Base-by-base conservation (phyloP, 1,139 yeast species). In the Pichia sp. region DNA sequence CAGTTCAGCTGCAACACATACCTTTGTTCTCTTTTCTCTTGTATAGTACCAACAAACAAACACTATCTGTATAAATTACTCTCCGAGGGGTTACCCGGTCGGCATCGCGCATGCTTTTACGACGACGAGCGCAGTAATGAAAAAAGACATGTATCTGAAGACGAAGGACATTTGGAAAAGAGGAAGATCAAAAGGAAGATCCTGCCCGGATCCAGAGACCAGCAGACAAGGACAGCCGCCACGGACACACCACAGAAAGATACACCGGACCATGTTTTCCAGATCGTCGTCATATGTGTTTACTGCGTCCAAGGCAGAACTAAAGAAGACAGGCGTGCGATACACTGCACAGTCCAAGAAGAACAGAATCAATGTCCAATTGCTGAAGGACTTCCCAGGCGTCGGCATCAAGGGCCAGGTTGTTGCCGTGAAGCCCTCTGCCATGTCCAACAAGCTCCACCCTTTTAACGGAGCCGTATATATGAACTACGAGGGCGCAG, bases 361-460 rank as follows among this genome's bases (percentile, higher is more conserved):
- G 62, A 66, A 80, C 61, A 79, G 80, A 65, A 79, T 85, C 38
- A 72, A 77, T 38, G 90, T 90, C 8, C 97, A 90, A 71, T 75
- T 90, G 38, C 75, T 89, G 59, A 78, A 76, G 64, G 88, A 87
- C 64, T 78, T 84, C 65, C 80, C 82, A 42, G 78, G 77, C 10
- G 70, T 82, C 56, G 90, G 89, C n/a, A 74, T 71, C 45, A 68
- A 69, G 50, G 97, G 97, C 32, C 87, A 90, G 72, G 76, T 90
- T 47, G 78, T 87, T 30, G 73, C 79, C 44, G 97, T 90, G n/a
- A 78, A 82, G 58, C 89, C 96, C 38, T 88, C 93, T 16, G 76
- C 81, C 57, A 90, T 90, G 97, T 80, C 93, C 68, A 88, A 87
- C 71, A 80, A 74, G 63, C 77, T 90, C 56, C 90, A 90, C 64